Evolutionary conservation across 78 protist genomes (phyloP).

Genomic region (Chrysochromulina parva): DNA sequence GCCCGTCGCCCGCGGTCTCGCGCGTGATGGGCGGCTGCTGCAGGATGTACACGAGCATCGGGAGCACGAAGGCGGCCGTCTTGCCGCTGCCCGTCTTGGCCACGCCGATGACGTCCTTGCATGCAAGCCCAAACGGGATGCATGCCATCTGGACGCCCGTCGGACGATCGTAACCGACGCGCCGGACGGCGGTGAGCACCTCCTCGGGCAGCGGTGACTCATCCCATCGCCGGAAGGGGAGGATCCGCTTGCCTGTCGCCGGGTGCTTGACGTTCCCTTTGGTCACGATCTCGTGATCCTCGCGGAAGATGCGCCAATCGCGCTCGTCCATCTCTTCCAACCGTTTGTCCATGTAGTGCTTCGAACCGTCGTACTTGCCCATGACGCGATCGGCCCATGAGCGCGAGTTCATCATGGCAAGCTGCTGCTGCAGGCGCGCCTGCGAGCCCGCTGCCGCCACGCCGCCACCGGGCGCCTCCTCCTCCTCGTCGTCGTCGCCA

Average conservation of each 20-base stretch:
- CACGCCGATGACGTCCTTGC: slow-evolving; percentile 85
- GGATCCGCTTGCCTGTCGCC: background rate
- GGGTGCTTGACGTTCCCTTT: slow-evolving; percentile 23
- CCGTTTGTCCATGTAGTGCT: slow-evolving; percentile 8
- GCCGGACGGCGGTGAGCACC: slow-evolving; percentile 3
- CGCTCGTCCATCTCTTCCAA: slow-evolving; percentile 22
- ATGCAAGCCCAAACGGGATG: slow-evolving; percentile 91
- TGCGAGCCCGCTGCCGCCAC: background rate
- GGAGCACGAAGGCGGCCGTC: slow-evolving; percentile 94
- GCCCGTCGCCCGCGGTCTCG: slow-evolving; percentile 79
- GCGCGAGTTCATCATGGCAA: background rate
- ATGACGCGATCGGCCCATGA: background rate
- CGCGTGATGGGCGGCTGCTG: background rate
- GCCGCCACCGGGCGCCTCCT: background rate
- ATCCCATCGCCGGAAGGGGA: background rate
- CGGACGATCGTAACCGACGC: slow-evolving; percentile 64
- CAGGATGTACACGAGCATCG: slow-evolving; percentile 66
- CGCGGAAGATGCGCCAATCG: slow-evolving; percentile 41
- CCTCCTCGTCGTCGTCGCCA: background rate
- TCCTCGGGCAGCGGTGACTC: background rate
- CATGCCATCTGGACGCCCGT: slow-evolving; percentile 90
- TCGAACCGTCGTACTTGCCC: background rate
- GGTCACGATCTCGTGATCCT: slow-evolving; percentile 21
- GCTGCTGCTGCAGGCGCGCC: background rate
- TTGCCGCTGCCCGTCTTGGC: slow-evolving; percentile 90